Conservation (phyloP, 176 grass and related monocot species). For the Oryza nivara region DNA sequence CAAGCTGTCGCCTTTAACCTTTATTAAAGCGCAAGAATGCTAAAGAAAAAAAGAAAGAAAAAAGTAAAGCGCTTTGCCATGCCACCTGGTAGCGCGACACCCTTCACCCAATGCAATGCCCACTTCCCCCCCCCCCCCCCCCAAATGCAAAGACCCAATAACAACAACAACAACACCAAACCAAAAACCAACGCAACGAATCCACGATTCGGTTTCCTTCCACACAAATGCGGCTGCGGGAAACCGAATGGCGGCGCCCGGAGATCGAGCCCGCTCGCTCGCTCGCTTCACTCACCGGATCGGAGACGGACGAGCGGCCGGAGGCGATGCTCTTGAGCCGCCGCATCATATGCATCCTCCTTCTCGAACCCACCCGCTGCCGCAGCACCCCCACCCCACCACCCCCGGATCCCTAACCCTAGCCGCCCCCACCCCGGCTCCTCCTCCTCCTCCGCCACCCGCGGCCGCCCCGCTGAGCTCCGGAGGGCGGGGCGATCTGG, state of each 20-base stretch:
- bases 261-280: slow-evolving; percentile 9
- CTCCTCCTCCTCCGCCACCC: background rate
- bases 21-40: slow-evolving; percentile 47
- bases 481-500: slow-evolving; percentile 41
- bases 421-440: slow-evolving; percentile 21
- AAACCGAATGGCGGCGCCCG: background rate
- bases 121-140: background rate
- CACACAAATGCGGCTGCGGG: slow-evolving; percentile 37
- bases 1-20: slow-evolving; percentile 37
- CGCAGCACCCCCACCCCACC: background rate
- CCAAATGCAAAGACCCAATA: background rate
- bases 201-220: background rate
- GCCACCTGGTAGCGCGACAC: slow-evolving; percentile 35
- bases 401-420: slow-evolving; percentile 51
- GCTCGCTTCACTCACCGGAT: slow-evolving; percentile 55
- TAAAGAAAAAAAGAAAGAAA: slow-evolving; percentile 7
- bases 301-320: slow-evolving; percentile 82
- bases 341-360: slow-evolving; percentile 98
- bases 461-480: background rate
- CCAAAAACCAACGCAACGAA: slow-evolving; percentile 27
- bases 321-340: slow-evolving; percentile 97
- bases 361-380: slow-evolving; percentile 7
- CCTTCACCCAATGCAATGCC: background rate
- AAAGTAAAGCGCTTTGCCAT: slow-evolving; percentile 40
- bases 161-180: background rate